Conservation (phyloP, 805 yeast genomes). For the Hanseniaspora pseudoguilliermondii region DNA sequence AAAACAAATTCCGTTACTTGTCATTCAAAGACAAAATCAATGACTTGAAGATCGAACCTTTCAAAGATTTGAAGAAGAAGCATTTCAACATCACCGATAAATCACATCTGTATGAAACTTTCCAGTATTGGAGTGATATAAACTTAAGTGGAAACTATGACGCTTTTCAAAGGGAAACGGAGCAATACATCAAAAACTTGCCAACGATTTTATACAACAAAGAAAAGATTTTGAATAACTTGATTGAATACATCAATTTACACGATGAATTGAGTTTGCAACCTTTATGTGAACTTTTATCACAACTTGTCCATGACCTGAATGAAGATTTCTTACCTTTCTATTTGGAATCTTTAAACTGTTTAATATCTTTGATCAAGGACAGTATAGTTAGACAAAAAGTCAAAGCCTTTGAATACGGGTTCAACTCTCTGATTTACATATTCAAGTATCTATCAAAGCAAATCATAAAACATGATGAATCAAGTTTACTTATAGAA, state of each 20-base stretch:
- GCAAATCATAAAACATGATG: slow-evolving; percentile 27
- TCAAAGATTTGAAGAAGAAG: slow-evolving; percentile 40
- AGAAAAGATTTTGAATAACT: slow-evolving; percentile 40
- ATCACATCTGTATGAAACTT: slow-evolving; percentile 67
- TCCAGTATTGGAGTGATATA: slow-evolving; percentile 79
- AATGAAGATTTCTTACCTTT: slow-evolving; percentile 79
- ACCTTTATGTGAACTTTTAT: slow-evolving; percentile 64
- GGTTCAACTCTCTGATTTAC: slow-evolving; percentile 74
- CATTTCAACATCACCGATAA: slow-evolving; percentile 59
- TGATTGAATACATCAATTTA: slow-evolving; percentile 35
- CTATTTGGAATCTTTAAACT: slow-evolving; percentile 40
- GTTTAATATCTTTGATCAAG: slow-evolving; percentile 36
- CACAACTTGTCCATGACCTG: slow-evolving; percentile 82
- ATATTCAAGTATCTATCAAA: slow-evolving; percentile 76
- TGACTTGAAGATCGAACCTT: slow-evolving; percentile 68
- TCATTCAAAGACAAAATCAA: slow-evolving; percentile 82
- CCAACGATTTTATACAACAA: slow-evolving; percentile 74
- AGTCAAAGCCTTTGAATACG: slow-evolving; percentile 61
- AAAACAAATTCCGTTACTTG: slow-evolving; percentile 47
- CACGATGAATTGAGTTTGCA: slow-evolving; percentile 64
- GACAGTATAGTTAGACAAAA: slow-evolving; percentile 38
- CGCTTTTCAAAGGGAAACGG: slow-evolving; percentile 45
- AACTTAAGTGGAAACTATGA: slow-evolving; percentile 64
- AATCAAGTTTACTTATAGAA: slow-evolving; percentile 45
- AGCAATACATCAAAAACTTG: slow-evolving; percentile 47